Evolutionary conservation across 208 protist species (phyloP).

Genomic region (Crithidia fasciculata): DNA sequence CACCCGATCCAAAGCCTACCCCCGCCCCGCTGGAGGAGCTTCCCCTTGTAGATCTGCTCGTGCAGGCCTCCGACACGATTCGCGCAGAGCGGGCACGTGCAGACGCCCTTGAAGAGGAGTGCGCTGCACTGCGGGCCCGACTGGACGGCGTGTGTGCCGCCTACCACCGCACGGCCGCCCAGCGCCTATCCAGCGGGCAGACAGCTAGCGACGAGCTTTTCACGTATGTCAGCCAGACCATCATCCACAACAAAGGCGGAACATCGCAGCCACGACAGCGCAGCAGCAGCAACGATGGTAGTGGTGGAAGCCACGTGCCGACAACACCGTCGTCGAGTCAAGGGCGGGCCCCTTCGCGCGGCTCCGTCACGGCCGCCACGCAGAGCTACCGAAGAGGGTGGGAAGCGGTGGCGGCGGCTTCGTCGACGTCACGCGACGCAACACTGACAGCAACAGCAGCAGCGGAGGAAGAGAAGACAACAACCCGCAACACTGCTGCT

Average conservation of each 20-base stretch:
- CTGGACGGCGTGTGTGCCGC: slow-evolving; percentile 15
- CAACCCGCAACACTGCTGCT: neutral
- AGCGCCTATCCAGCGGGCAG: neutral
- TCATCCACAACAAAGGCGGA: neutral
- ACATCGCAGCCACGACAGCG: neutral
- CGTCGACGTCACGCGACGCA: neutral
- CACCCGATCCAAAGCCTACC: neutral
- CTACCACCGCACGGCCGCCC: slow-evolving; percentile 14
- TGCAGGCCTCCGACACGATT: slow-evolving; percentile 33
- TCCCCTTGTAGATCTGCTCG: slow-evolving; percentile 22
- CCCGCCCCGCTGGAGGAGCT: neutral
- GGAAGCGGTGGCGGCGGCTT: neutral
- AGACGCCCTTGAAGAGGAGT: slow-evolving; percentile 23
- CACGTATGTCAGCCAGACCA: slow-evolving; percentile 5
- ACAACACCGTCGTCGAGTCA: neutral
- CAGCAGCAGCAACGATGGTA: neutral
- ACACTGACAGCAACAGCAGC: neutral
- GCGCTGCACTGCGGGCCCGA: slow-evolving; percentile 24
- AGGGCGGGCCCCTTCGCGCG: neutral
- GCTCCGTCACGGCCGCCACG: slow-evolving; percentile 2
- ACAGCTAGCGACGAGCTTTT: neutral
- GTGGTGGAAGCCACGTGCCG: neutral
- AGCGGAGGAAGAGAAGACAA: neutral
- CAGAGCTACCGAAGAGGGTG: slow-evolving; percentile 10
- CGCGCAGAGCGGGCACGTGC: slow-evolving; percentile 23